A percentile compares a stretch with the other conserved stretches of the same genome.
These are phyloP conservation scores for Citrullus colocynthis DNA, from an alignment of 306 rosid genomes.

Conservation along the genomic window DNA sequence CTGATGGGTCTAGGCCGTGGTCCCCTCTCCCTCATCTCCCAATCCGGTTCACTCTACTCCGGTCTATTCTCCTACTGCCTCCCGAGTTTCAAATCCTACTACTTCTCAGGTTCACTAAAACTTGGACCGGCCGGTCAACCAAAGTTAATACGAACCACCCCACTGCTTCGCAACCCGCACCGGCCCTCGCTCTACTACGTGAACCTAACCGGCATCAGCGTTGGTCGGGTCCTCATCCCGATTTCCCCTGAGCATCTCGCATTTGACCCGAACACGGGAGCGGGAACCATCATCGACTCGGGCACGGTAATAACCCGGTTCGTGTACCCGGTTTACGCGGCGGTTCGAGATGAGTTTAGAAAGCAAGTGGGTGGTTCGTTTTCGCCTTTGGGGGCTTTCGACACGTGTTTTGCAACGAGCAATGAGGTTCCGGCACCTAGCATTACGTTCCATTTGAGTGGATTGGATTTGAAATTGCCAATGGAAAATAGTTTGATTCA, in stretches of 20 bases:
- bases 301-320: slow-evolving; percentile 80
- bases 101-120: slow-evolving; percentile 82
- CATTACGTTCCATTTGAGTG: slow-evolving; percentile 41
- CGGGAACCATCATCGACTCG: slow-evolving; percentile 83
- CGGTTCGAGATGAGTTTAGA: slow-evolving; percentile 70
- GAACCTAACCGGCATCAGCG: slow-evolving; percentile 60
- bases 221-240: slow-evolving; percentile 43
- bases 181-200: slow-evolving; percentile 75
- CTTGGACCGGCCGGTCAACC: slow-evolving; percentile 79
- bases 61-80: slow-evolving; percentile 74
- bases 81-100: slow-evolving; percentile 77
- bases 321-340: slow-evolving; percentile 45
- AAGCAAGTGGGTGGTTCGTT: slow-evolving; percentile 53
- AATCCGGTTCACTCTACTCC: slow-evolving; percentile 50
- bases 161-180: slow-evolving; percentile 62
- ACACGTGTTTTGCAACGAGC: slow-evolving; percentile 54
- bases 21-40: slow-evolving; percentile 55
- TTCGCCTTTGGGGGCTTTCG: slow-evolving; percentile 67
- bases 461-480: slow-evolving; percentile 52
- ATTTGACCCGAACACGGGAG: slow-evolving; percentile 49
- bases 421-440: slow-evolving; percentile 40
- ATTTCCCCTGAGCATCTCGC: slow-evolving; percentile 23
- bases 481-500: slow-evolving; percentile 74
- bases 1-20: slow-evolving; percentile 85
- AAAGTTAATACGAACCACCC: slow-evolving; percentile 55